Percentiles rank a stretch among this genome's conserved stretches.
Evolutionary conservation across 2,329 filamentous ascomycete genomes (phyloP).

Genomic region (Trichoderma pleuroti): DNA sequence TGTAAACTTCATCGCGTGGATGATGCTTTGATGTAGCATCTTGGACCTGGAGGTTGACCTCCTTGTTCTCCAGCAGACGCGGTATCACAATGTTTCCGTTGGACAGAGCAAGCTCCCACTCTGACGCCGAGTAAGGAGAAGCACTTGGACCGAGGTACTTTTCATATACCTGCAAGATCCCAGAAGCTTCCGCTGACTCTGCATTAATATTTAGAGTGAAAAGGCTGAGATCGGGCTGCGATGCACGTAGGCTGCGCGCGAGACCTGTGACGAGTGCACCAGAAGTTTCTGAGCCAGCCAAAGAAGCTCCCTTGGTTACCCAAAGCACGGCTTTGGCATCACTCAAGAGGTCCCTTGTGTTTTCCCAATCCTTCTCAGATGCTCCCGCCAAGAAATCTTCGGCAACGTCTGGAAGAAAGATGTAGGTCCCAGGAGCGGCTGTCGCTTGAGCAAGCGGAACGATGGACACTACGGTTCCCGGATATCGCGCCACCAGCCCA

Average conservation of each 20-base stretch:
- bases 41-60: neutral
- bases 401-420: conserved; percentile 2
- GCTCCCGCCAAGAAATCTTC: neutral
- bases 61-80: conserved; percentile 6
- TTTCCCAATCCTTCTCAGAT: conserved; percentile 7
- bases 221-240: neutral
- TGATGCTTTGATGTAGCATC: conserved; percentile 13
- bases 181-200: neutral
- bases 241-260: conserved; percentile 1
- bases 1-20: conserved; percentile 3
- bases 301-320: conserved; percentile 7
- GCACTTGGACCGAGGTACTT: conserved; percentile 7
- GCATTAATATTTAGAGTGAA: conserved; percentile 3
- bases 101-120: conserved; percentile 17
- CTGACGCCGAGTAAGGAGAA: conserved; percentile 10
- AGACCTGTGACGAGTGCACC: conserved; percentile 1
- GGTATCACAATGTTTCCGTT: conserved; percentile 14
- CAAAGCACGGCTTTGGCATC: conserved; percentile 9
- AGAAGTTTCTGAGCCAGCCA: neutral
- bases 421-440: neutral
- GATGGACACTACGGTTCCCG: neutral
- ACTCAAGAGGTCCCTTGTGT: neutral
- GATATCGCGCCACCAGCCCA: neutral
- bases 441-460: neutral
- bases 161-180: conserved; percentile 4